Percentiles rank a stretch among this genome's conserved stretches.
Conservation (phyloP, 352 stramenopile species). For the Globisporangium acanthophoron region DNA sequence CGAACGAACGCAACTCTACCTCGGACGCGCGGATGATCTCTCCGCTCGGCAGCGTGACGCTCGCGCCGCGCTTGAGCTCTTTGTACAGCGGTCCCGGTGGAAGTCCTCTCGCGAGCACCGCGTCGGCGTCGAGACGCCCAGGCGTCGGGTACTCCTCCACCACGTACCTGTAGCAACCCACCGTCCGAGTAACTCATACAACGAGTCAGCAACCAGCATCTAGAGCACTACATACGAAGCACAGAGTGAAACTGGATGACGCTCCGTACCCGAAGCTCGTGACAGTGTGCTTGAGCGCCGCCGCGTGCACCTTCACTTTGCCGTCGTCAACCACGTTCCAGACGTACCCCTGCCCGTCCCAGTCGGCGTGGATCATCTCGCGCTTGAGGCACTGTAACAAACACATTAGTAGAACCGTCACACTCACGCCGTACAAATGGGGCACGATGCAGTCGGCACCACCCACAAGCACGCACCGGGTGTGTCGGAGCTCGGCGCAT, state of each 20-base stretch:
- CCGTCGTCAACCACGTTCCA: slow-evolving; percentile 77
- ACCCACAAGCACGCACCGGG: slow-evolving; percentile 25
- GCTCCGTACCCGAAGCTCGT: slow-evolving; percentile 65
- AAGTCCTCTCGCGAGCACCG: slow-evolving; percentile 76
- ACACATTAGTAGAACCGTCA: not conserved
- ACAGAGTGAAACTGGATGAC: no score
- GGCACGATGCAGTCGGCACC: no score
- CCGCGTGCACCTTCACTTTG: slow-evolving; percentile 52
- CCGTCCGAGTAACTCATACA: not conserved
- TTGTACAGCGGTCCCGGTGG: slow-evolving; percentile 86
- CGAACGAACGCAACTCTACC: slow-evolving; percentile 22
- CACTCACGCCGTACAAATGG: no score
- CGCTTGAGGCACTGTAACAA: slow-evolving; percentile 24
- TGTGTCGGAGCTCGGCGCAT: slow-evolving; percentile 53
- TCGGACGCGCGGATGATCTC: slow-evolving; percentile 71
- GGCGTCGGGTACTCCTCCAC: slow-evolving; percentile 66
- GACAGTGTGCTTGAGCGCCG: slow-evolving; percentile 70
- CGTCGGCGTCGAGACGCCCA: slow-evolving; percentile 85
- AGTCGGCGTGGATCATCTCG: slow-evolving; percentile 50
- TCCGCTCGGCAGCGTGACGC: slow-evolving; percentile 77
- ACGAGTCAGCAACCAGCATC: not conserved
- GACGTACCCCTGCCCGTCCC: slow-evolving; percentile 45
- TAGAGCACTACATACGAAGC: no score
- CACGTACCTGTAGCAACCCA: slow-evolving; percentile 42
- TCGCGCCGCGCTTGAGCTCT: slow-evolving; percentile 84